Base-by-base conservation (phyloP, 495 filamentous ascomycete genomes). In the Hypoxylon fragiforme region DNA sequence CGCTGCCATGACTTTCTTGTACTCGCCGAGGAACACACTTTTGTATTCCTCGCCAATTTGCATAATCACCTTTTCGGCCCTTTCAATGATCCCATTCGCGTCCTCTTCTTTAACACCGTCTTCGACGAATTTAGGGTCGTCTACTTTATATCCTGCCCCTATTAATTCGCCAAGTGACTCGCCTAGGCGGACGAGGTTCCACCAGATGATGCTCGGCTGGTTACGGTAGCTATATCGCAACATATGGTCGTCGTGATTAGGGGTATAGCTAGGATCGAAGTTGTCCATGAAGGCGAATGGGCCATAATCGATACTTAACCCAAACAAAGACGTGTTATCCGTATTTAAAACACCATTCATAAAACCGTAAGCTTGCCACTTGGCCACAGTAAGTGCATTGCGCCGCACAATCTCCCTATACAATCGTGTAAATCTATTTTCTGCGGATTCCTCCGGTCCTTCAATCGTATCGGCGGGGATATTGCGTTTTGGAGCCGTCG, bases 361-460 rank as follows among this genome's bases (percentile, higher is more conserved):
- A 72, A 98, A 98, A 9, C 88, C 94, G 71, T 96, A 97, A 15
- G 89, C 89, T 71, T 98, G 94, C 94, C 94, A 98, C 47, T 85
- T 82, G 8, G 94, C 94, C 1, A 97, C 92, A 0, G 89, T 96
- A 32, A 82, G 78, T 0, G 94, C 94, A 63, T 97, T 98, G 37
- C 88, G 81, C 1, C 89, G 85, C 12, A 83, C 83, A 41, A 98
- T 87, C 60, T 95, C 91, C 41, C 94, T 82, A 69, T 95, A 98
- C 7, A 97, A 78, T 8, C 90, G 79, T 3, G 86, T 78, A 68
- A 90, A 98, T 26, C 92, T 81, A 63, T 97, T 98, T 62, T 96
- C 87, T 54, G 85, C 82, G 2, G 78, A 63, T 1, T 79, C 84
- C 22, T 75, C 51, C n/a, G 79, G 74, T 3, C 86, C 87, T 71